These are phyloP conservation scores for Penicillium sp. DNA, from an alignment of 2,329 filamentous ascomycete genomes.

Conservation along the genomic window DNA sequence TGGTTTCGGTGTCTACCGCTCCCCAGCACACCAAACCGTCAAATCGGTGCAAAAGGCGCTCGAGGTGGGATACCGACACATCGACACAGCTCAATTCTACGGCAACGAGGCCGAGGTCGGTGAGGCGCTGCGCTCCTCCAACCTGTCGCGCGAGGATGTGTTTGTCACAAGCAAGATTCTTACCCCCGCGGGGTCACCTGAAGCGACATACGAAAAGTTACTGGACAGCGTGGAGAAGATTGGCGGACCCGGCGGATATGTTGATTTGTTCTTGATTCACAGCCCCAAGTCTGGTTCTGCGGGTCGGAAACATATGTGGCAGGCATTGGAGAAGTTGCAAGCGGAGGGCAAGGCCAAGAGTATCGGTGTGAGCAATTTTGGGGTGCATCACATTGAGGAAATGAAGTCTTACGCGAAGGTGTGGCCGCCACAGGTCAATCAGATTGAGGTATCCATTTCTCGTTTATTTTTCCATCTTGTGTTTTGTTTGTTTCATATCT, in stretches of 20 bases:
- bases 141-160: slow-evolving; percentile 54
- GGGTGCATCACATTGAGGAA: slow-evolving; percentile 66
- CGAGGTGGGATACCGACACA: slow-evolving; percentile 53
- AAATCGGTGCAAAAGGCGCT: slow-evolving; percentile 59
- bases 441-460: slow-evolving; percentile 61
- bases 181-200: slow-evolving; percentile 51
- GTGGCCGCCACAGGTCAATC: slow-evolving; percentile 71
- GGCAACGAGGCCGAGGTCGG: slow-evolving; percentile 68
- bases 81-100: slow-evolving; percentile 66
- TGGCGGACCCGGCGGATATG: slow-evolving; percentile 59
- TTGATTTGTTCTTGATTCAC: slow-evolving; percentile 72
- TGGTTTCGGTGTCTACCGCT: slow-evolving; percentile 71
- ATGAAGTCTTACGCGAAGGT: slow-evolving; percentile 64
- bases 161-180: slow-evolving; percentile 73
- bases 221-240: slow-evolving; percentile 65
- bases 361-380: slow-evolving; percentile 74
- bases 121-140: slow-evolving; percentile 58
- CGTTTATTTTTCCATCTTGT: background rate
- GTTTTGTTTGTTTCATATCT: background rate
- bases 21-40: slow-evolving; percentile 55
- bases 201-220: slow-evolving; percentile 60
- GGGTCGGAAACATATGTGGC: slow-evolving; percentile 63
- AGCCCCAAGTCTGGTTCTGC: slow-evolving; percentile 57
- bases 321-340: slow-evolving; percentile 62
- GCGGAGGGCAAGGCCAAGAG: slow-evolving; percentile 60